Percentiles rank a stretch among this genome's conserved stretches.
These are phyloP conservation scores for Sporothrix sp. DNA, from an alignment of 2,329 filamentous ascomycete species.

Conservation along the genomic window DNA sequence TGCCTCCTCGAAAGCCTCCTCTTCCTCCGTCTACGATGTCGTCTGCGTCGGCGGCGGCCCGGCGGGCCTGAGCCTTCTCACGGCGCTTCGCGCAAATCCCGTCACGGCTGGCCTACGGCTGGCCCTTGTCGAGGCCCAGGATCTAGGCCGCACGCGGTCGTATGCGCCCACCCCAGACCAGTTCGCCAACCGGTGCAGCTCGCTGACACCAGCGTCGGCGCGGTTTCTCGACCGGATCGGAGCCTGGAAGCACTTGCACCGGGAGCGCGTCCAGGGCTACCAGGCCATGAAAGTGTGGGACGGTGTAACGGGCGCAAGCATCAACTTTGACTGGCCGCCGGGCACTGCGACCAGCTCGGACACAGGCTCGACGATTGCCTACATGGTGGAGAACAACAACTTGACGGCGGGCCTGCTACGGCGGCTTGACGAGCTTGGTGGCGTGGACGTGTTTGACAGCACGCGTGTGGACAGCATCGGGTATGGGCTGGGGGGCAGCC, in stretches of 20 bases:
- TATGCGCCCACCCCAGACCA: slow-evolving; percentile 57
- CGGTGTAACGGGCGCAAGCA: slow-evolving; percentile 74
- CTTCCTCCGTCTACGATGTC: slow-evolving; percentile 64
- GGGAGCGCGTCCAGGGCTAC: slow-evolving; percentile 70
- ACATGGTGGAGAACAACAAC: slow-evolving; percentile 95
- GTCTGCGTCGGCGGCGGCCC: slow-evolving; percentile 86
- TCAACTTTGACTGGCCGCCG: slow-evolving; percentile 72
- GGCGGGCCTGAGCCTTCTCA: slow-evolving; percentile 73
- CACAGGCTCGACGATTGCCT: slow-evolving; percentile 60
- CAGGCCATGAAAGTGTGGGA: slow-evolving; percentile 99
- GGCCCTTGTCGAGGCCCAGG: slow-evolving; percentile 83
- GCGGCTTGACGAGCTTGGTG: slow-evolving; percentile 59
- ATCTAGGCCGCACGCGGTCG: slow-evolving; percentile 58
- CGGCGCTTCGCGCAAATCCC: slow-evolving; percentile 65
- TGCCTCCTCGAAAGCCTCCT: neutral
- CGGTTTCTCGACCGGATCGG: slow-evolving; percentile 73
- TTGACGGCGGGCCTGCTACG: slow-evolving; percentile 68
- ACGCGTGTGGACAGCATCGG: slow-evolving; percentile 72
- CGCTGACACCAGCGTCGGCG: slow-evolving; percentile 81
- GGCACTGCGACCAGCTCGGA: slow-evolving; percentile 29
- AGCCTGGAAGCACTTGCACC: slow-evolving; percentile 69
- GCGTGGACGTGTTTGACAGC: slow-evolving; percentile 62
- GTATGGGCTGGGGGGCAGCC: slow-evolving; percentile 44
- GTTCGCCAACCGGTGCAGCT: slow-evolving; percentile 93
- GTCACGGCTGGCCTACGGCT: slow-evolving; percentile 68